Base-by-base conservation (phyloP, 805 yeast genomes). In the Candida coquimbonensis region DNA sequence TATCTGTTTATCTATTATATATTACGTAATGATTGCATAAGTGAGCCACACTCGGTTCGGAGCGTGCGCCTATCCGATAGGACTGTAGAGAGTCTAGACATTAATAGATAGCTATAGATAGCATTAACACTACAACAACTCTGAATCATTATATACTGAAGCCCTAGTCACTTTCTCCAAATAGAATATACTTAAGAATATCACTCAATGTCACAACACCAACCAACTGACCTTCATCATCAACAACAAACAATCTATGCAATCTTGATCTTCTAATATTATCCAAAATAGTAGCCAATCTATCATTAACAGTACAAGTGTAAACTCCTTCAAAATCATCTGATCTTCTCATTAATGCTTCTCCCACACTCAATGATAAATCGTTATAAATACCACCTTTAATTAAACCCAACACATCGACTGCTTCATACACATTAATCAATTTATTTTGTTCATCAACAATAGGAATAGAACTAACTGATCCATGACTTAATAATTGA, bases 271-370 rank as follows among this genome's bases (percentile, higher is more conserved):
- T 85, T 57, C 97, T 78, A 49, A 93, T 88, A 33, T 96, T 90
- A 62, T 90, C 96, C 81, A 93, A 76, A 47, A 93, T 84, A 14
- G 95, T 87, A 50, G 91, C 83, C 47, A 93, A 69, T 51, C 90
- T 75, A 63, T 93, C 99, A 54, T 81, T 76, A 53, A 81, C 73
- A 0, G 97, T 87, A 66, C 99, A 93, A 0, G 98, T 93, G 66
- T 89, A 87, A 13, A 93, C 98, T 48, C 99, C 99, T 65, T 93
- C 98, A 57, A 91, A 93, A 62, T 93, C 97, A 55, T 90, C 96
- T 5, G 96, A 82, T 60, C 96, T 74, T 65, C 96, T 80, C 80
- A 93, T 79, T 44, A 93, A 70, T 0, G 98, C 98, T 64, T 93
- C 97, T 4, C 99, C 99, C 5, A 93, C 96, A 48, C 91, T 83